Conservation (phyloP, 2,329 filamentous ascomycete species). For the Hypoxylon sp. region DNA sequence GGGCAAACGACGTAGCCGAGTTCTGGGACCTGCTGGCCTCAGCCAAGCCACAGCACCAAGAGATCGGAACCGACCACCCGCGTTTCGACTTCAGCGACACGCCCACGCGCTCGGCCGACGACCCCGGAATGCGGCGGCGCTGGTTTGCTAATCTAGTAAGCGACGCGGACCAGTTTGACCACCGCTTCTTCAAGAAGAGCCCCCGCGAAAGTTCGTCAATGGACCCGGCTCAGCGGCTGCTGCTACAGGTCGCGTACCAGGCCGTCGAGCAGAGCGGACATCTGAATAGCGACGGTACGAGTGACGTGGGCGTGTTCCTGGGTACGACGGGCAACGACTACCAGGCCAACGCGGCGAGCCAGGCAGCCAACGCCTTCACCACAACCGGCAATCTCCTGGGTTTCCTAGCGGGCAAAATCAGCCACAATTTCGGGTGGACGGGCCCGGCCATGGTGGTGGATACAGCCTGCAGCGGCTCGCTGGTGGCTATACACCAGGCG, state of each 20-base stretch:
- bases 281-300: conserved; percentile 43
- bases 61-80: conserved; percentile 13
- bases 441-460: conserved; percentile 50
- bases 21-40: conserved; percentile 41
- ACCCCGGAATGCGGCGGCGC: conserved; percentile 13
- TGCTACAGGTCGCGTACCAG: conserved; percentile 54
- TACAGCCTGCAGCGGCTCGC: conserved; percentile 53
- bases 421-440: conserved; percentile 53
- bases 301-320: conserved; percentile 42
- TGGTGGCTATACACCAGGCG: conserved; percentile 54
- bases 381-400: conserved; percentile 44
- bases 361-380: conserved; percentile 41
- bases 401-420: conserved; percentile 47
- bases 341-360: conserved; percentile 31
- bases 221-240: conserved; percentile 51
- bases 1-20: conserved; percentile 38
- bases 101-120: conserved; percentile 21
- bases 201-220: conserved; percentile 48
- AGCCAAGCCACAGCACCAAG: conserved; percentile 29
- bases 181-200: conserved; percentile 47
- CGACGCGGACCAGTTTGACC: conserved; percentile 40
- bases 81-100: conserved; percentile 21
- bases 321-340: conserved; percentile 33
- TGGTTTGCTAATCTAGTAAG: conserved; percentile 46
- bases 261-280: conserved; percentile 47